Evolutionary conservation across 2,329 filamentous ascomycete species (phyloP).

Genomic region (Blastomyces gilchristii): DNA sequence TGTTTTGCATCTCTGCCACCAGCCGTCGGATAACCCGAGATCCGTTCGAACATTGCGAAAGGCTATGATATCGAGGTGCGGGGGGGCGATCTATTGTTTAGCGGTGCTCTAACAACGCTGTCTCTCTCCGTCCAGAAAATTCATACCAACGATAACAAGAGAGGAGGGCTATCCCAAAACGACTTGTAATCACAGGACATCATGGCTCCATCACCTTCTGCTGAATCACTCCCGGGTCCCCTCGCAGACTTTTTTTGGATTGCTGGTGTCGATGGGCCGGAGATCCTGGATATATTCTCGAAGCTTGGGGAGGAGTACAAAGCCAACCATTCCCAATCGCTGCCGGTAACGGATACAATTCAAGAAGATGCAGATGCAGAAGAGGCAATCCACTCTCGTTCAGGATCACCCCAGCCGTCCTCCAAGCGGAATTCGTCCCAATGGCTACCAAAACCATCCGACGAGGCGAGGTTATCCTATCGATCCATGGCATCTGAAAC

Average conservation of each 20-base stretch:
- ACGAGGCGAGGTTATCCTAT: slow-evolving; percentile 33
- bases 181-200: slow-evolving; percentile 5
- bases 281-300: slow-evolving; percentile 36
- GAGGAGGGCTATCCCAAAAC: not conserved
- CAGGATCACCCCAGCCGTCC: slow-evolving; percentile 33
- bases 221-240: slow-evolving; percentile 41
- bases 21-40: not conserved
- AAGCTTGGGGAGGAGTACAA: slow-evolving; percentile 36
- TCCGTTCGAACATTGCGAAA: not conserved
- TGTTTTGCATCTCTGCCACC: not conserved
- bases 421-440: slow-evolving; percentile 35
- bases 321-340: slow-evolving; percentile 26
- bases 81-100: slow-evolving; percentile 8
- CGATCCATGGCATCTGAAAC: slow-evolving; percentile 40
- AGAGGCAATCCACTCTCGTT: slow-evolving; percentile 26
- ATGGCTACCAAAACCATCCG: slow-evolving; percentile 26
- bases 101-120: slow-evolving; percentile 3
- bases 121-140: not conserved
- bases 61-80: slow-evolving; percentile 13
- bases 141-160: not conserved
- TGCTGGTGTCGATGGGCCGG: slow-evolving; percentile 39
- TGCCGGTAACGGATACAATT: slow-evolving; percentile 46
- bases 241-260: slow-evolving; percentile 61
- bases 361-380: slow-evolving; percentile 50
- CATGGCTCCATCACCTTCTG: slow-evolving; percentile 26